Evolutionary conservation across 768 basidiomycete species (phyloP).

Genomic region (Heimioporus sp.): DNA sequence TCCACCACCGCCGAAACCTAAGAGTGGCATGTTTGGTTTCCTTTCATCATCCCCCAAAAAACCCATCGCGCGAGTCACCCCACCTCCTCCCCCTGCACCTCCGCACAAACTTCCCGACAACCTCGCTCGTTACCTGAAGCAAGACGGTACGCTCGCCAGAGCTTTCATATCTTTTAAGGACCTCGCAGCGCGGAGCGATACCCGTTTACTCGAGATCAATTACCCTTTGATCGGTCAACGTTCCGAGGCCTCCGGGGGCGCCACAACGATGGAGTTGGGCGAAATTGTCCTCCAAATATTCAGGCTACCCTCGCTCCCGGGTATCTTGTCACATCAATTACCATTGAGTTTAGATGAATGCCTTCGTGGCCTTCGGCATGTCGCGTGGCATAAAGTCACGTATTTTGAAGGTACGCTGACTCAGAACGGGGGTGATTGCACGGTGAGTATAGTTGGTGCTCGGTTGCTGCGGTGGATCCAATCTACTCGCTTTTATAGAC

Average conservation of each 20-base stretch:
- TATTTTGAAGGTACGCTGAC: conserved; percentile 93
- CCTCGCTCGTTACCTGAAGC: conserved; percentile 77
- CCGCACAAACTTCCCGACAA: conserved; percentile 62
- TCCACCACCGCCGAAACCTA: conserved; percentile 54
- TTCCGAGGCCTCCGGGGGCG: conserved; percentile 48
- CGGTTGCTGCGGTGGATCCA: not conserved
- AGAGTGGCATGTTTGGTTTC: conserved; percentile 70
- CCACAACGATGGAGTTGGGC: conserved; percentile 72
- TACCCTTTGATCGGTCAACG: conserved; percentile 81
- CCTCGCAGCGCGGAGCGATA: conserved; percentile 78
- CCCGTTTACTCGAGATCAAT: conserved; percentile 77
- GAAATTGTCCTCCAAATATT: conserved; percentile 91
- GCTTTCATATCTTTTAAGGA: conserved; percentile 90
- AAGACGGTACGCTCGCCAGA: conserved; percentile 85
- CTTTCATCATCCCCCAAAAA: conserved; percentile 74
- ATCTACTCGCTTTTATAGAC: conserved; percentile 43
- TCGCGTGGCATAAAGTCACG: conserved; percentile 92
- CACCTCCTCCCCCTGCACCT: conserved; percentile 31
- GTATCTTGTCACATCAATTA: conserved; percentile 69
- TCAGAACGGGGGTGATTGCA: conserved; percentile 91
- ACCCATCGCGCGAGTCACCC: conserved; percentile 46
- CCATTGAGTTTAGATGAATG: conserved; percentile 95
- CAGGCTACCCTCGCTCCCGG: conserved; percentile 85
- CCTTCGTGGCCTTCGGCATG: conserved; percentile 80
- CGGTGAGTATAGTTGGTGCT: conserved; percentile 47